phyloP scores from a whole-genome alignment of 495 filamentous ascomycete species.

The Lasiosphaeriaceae sp. region DNA sequence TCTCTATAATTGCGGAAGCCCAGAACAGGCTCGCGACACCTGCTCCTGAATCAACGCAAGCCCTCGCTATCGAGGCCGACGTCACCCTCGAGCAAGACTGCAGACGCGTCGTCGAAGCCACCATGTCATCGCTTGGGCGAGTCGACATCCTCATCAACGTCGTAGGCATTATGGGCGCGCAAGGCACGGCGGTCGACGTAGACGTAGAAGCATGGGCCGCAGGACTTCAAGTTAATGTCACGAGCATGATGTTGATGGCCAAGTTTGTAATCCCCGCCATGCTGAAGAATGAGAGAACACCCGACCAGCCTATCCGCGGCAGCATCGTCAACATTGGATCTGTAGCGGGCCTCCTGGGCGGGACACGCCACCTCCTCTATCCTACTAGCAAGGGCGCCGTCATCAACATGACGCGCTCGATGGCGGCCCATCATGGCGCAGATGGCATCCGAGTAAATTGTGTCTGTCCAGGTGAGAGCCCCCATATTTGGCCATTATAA shows the following conservation, averaged over 20 bases:
- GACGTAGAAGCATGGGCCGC: constrained; percentile 51
- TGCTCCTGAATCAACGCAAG: constrained; percentile 15
- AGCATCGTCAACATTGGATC: constrained; percentile 49
- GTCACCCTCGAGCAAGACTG: constrained; percentile 49
- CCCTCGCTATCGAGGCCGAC: constrained; percentile 41
- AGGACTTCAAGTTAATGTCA: constrained; percentile 54
- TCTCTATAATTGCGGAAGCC: constrained; percentile 29
- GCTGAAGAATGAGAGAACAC: constrained; percentile 32
- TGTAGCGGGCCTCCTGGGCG: constrained; percentile 54
- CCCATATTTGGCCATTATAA: neutral
- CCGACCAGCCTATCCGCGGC: constrained; percentile 38
- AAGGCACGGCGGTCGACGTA: constrained; percentile 51
- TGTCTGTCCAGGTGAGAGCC: constrained; percentile 47
- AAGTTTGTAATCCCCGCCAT: constrained; percentile 54
- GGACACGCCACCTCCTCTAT: constrained; percentile 57
- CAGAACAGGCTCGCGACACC: neutral
- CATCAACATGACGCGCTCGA: constrained; percentile 55
- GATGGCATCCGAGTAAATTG: constrained; percentile 57
- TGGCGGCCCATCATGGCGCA: constrained; percentile 53
- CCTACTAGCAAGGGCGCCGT: constrained; percentile 59
- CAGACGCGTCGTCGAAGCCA: constrained; percentile 31
- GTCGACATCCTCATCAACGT: constrained; percentile 57
- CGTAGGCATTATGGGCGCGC: constrained; percentile 52
- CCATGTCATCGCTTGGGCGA: constrained; percentile 40
- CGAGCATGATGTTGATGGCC: constrained; percentile 56